A percentile compares a stretch with the other conserved stretches of the same genome.
phyloP scores from a whole-genome alignment of 106 monocot genomes.

The Phalaenopsis aphrodite region DNA sequence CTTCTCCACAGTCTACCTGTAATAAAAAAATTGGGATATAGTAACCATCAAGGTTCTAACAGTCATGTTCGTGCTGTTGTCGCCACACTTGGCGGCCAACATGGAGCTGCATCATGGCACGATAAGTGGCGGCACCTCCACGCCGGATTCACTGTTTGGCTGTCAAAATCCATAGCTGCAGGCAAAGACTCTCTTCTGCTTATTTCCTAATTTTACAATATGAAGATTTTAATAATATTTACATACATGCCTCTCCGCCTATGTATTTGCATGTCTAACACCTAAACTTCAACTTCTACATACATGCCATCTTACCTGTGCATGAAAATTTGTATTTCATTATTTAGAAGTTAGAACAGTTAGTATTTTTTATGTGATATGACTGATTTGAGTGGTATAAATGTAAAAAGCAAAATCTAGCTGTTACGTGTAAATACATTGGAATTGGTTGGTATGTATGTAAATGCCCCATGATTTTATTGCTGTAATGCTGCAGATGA shows the following conservation, averaged over 20 bases:
- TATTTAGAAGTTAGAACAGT: too few species aligned
- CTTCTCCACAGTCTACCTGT: background rate
- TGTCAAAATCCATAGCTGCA: conserved; percentile 51
- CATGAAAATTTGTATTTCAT: too few species aligned
- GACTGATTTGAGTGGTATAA: too few species aligned
- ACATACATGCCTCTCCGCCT: too few species aligned
- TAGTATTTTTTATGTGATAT: too few species aligned
- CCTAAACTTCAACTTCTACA: too few species aligned
- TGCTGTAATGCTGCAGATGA: conserved; percentile 44
- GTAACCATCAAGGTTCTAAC: background rate
- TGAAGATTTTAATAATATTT: too few species aligned
- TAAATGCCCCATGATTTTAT: background rate
- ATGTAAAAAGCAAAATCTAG: too few species aligned
- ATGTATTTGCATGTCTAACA: too few species aligned
- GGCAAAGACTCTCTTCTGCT: conserved; percentile 15
- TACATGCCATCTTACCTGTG: too few species aligned
- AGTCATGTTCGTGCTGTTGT: conserved; percentile 83
- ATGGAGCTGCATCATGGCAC: conserved; percentile 64
- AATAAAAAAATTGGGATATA: background rate
- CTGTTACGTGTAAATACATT: too few species aligned
- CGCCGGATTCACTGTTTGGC: conserved; percentile 82
- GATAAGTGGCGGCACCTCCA: conserved; percentile 87
- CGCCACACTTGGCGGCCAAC: conserved; percentile 73
- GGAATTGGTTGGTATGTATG: too few species aligned
- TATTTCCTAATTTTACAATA: background rate